These are phyloP conservation scores for Magnolia changhungtana DNA, from an alignment of 164 flowering plant species.

Conservation along the genomic window DNA sequence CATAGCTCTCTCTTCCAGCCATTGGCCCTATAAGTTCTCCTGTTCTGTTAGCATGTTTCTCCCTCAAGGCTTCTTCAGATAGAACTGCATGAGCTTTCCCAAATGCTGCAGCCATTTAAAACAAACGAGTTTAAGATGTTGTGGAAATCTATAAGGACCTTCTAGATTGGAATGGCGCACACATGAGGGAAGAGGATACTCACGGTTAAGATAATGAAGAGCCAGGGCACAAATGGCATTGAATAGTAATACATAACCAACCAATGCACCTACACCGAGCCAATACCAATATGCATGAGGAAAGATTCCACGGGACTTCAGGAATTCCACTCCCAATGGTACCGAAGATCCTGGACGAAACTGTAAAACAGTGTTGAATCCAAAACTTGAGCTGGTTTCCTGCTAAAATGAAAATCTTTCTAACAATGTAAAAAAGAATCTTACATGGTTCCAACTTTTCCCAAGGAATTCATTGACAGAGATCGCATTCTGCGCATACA, in stretches of 20 bases:
- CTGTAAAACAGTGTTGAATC: not conserved
- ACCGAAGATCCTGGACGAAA: slow-evolving; percentile 8
- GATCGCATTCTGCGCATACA: slow-evolving; percentile 63
- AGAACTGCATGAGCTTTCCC: slow-evolving; percentile 3
- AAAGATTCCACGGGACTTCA: slow-evolving; percentile 24
- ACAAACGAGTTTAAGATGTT: not conserved
- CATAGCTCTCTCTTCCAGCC: slow-evolving; percentile 10
- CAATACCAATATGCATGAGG: slow-evolving; percentile 33
- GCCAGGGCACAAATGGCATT: slow-evolving; percentile 23
- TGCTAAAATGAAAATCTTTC: not conserved
- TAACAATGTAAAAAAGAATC: not conserved
- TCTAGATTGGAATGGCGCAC: not conserved
- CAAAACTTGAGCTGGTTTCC: not conserved
- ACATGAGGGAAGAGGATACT: slow-evolving; percentile 9
- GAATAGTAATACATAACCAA: slow-evolving; percentile 28
- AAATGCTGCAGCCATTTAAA: slow-evolving; percentile 30
- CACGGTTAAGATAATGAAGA: slow-evolving; percentile 32
- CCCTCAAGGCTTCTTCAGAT: slow-evolving; percentile 7
- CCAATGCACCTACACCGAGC: slow-evolving; percentile 33
- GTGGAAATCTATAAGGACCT: not conserved
- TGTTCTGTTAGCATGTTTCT: slow-evolving; percentile 10
- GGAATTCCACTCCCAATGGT: slow-evolving; percentile 21
- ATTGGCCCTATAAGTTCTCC: slow-evolving; percentile 12
- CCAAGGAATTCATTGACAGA: slow-evolving; percentile 73
- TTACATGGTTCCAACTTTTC: slow-evolving; percentile 54